These are phyloP conservation scores for Vaccinium vitisidaea DNA, from an alignment of 148 eudicot genomes.

Conservation along the genomic window DNA sequence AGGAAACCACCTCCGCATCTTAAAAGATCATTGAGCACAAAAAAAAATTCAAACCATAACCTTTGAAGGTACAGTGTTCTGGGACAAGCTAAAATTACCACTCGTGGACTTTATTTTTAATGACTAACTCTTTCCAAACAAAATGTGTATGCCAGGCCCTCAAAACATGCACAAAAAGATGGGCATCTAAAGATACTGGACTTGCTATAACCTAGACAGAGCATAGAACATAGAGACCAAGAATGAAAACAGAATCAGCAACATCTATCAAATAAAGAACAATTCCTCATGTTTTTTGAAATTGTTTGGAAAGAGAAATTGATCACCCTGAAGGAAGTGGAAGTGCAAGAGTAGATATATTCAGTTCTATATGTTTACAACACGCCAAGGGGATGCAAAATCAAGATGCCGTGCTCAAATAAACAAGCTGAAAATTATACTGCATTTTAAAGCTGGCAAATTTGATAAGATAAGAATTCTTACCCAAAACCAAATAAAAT, in stretches of 20 bases:
- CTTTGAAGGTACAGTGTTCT: background rate
- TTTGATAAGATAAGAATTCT: conserved; percentile 17
- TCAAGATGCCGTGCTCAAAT: background rate
- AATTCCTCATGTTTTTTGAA: background rate
- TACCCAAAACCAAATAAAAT: conserved; percentile 26
- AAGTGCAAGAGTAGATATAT: background rate
- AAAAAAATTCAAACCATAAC: background rate
- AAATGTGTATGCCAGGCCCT: background rate
- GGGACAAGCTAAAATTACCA: background rate
- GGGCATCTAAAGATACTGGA: background rate
- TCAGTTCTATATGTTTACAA: background rate
- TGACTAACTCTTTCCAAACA: background rate
- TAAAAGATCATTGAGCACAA: background rate
- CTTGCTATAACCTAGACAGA: background rate
- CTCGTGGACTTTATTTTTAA: background rate
- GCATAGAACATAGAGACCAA: background rate
- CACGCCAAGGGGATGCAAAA: background rate
- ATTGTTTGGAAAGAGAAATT: background rate
- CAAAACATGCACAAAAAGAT: background rate
- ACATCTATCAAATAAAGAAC: background rate
- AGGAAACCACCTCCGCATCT: background rate
- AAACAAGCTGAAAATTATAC: background rate
- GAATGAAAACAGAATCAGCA: background rate
- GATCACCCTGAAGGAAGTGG: background rate
- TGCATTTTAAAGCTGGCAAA: background rate